phyloP scores from a whole-genome alignment of 2,329 filamentous ascomycete species.

The Epichloe amarillans region DNA sequence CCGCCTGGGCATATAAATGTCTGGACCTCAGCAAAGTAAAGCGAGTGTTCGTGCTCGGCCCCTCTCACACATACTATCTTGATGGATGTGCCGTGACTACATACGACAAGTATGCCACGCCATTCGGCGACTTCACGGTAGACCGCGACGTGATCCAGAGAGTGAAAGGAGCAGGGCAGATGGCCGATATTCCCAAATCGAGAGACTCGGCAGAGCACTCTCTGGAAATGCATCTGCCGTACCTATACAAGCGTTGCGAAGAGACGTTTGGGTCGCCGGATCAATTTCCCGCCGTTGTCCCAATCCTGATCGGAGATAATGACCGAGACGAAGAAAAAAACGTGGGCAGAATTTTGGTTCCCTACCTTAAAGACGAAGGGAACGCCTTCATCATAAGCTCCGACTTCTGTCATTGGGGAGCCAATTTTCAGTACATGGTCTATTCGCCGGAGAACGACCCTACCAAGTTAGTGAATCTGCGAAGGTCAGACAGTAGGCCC shows the following conservation, averaged over 20 bases:
- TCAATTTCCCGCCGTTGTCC: conserved; percentile 62
- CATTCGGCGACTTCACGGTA: conserved; percentile 55
- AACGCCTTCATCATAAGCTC: conserved; percentile 84
- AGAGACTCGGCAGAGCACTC: conserved; percentile 80
- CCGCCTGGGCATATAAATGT: conserved; percentile 87
- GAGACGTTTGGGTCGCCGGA: conserved; percentile 34
- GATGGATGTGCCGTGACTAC: conserved; percentile 62
- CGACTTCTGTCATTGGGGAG: conserved; percentile 95
- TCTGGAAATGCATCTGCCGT: conserved; percentile 92
- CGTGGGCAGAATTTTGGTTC: conserved; percentile 58
- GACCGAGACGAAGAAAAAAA: conserved; percentile 47
- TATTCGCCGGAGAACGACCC: conserved; percentile 41
- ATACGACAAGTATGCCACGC: conserved; percentile 59
- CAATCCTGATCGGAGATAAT: conserved; percentile 74
- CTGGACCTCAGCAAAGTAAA: conserved; percentile 74
- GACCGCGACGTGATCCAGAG: conserved; percentile 42
- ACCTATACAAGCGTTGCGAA: conserved; percentile 66
- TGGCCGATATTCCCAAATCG: conserved; percentile 43
- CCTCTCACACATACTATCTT: conserved; percentile 80
- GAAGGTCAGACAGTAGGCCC: conserved; percentile 19
- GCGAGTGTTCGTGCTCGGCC: conserved; percentile 82
- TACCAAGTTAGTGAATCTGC: conserved; percentile 26
- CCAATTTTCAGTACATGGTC: conserved; percentile 66
- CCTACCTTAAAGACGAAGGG: conserved; percentile 60
- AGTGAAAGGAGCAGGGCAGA: conserved; percentile 26